phyloP scores from a whole-genome alignment of 768 basidiomycete genomes.

The Boletus rex-veris region DNA sequence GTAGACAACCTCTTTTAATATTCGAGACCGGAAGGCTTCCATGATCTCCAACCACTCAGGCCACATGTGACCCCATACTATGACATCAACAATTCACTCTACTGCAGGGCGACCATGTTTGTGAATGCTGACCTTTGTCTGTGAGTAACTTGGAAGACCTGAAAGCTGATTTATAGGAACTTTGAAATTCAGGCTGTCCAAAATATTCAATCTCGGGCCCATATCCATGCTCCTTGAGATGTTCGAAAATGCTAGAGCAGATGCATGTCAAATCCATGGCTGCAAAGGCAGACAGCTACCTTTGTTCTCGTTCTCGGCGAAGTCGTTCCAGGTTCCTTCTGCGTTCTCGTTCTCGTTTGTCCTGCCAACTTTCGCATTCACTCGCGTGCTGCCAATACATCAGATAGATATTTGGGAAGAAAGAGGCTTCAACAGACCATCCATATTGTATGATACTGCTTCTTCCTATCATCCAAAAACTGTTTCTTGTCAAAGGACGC shows the following conservation, averaged over 20 bases:
- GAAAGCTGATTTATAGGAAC: background rate
- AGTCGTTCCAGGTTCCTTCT: background rate
- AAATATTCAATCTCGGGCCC: background rate
- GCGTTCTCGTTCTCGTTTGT: background rate
- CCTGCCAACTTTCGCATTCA: slow-evolving; percentile 6
- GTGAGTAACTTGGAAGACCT: slow-evolving; percentile 6
- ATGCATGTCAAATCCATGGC: too few species aligned
- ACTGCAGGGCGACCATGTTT: too few species aligned
- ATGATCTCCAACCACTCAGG: slow-evolving; percentile 2
- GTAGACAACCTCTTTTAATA: slow-evolving; percentile 2
- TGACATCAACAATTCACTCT: background rate
- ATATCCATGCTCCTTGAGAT: slow-evolving; percentile 7
- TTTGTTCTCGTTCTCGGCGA: background rate
- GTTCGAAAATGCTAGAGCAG: slow-evolving; percentile 9
- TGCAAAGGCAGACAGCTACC: background rate
- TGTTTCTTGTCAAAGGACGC: background rate
- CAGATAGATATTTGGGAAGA: background rate
- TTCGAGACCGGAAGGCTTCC: background rate
- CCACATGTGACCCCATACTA: slow-evolving; percentile 13
- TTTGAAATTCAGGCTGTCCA: background rate
- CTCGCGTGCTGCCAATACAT: slow-evolving; percentile 1
- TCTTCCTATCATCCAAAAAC: background rate
- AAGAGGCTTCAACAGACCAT: background rate
- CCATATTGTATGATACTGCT: background rate
- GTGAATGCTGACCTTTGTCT: background rate